Evolutionary conservation across 1,139 yeast species (phyloP).

Genomic region (Candida pseudocylindracea): DNA sequence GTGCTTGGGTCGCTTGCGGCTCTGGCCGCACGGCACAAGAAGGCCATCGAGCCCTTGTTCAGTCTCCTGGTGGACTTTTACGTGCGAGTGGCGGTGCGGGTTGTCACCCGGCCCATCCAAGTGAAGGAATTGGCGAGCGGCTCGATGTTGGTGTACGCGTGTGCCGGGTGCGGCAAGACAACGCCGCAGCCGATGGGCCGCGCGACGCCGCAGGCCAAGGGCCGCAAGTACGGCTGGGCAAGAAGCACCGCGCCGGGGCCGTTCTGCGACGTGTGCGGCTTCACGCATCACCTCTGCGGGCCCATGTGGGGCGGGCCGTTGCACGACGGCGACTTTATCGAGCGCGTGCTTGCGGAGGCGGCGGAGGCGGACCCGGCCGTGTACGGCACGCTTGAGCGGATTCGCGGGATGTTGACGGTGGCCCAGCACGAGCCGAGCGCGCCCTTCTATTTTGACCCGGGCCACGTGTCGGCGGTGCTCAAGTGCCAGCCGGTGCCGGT

Average conservation of each 20-base stretch:
- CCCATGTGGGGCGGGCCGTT: constrained; percentile 89
- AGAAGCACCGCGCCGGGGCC: constrained; percentile 4
- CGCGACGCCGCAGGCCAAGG: constrained; percentile 10
- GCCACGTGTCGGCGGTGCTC: constrained; percentile 50
- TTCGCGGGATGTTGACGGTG: constrained; percentile 78
- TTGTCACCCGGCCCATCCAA: constrained; percentile 51
- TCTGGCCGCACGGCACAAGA: constrained; percentile 79
- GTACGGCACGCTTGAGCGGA: constrained; percentile 65
- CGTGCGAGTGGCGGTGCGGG: constrained; percentile 64
- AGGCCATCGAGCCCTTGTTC: constrained; percentile 67
- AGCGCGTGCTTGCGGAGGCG: constrained; percentile 34
- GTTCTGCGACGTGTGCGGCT: constrained; percentile 49
- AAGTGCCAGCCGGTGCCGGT: constrained; percentile 75
- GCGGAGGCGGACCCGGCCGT: constrained; percentile 15
- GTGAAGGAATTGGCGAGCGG: constrained; percentile 59
- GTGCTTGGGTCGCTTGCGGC: constrained; percentile 56
- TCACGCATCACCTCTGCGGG: constrained; percentile 61
- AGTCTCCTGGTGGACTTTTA: constrained; percentile 81
- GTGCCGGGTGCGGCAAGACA: constrained; percentile 71
- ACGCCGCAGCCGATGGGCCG: constrained; percentile 59
- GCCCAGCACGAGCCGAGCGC: constrained; percentile 49
- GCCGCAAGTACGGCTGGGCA: constrained; percentile 17
- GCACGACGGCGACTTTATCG: constrained; percentile 47
- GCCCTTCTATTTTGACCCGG: constrained; percentile 71
- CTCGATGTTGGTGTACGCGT: constrained; percentile 61